phyloP scores from a whole-genome alignment of 306 rosid genomes.

The Quercus gilva region DNA sequence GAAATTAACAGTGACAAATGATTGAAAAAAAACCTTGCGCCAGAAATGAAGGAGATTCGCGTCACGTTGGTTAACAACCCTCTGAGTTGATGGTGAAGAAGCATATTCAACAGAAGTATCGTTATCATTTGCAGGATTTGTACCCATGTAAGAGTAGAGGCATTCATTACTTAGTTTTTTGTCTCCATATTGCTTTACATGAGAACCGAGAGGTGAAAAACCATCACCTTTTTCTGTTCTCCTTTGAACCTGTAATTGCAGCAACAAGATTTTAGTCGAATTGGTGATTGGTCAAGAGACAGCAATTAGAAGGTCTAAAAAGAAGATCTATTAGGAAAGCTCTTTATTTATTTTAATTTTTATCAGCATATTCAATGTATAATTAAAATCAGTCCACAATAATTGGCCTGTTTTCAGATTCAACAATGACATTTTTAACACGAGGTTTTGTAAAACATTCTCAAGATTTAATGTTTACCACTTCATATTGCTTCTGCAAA shows the following conservation, averaged over 20 bases:
- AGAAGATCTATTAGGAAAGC: conserved; percentile 27
- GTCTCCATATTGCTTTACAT: conserved; percentile 42
- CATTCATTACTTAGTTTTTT: background rate
- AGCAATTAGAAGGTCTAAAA: conserved; percentile 25
- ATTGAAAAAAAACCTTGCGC: conserved; percentile 23
- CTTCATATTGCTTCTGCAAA: conserved; percentile 32
- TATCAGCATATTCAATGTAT: conserved; percentile 35
- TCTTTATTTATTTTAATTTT: conserved; percentile 17
- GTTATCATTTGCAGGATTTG: conserved; percentile 16
- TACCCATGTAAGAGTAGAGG: conserved; percentile 32
- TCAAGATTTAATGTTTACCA: conserved; percentile 6
- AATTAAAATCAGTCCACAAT: conserved; percentile 40
- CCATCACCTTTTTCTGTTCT: conserved; percentile 19
- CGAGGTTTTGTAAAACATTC: too few relatives aligned
- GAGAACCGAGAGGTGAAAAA: background rate
- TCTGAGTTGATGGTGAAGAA: background rate
- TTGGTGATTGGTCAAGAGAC: background rate
- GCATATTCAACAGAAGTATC: background rate
- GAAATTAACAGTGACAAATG: background rate
- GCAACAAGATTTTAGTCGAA: background rate
- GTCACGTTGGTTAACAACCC: conserved; percentile 33
- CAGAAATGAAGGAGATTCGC: conserved; percentile 23
- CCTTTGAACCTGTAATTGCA: conserved; percentile 25
- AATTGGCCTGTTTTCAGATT: conserved; percentile 47
- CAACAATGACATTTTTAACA: background rate